Evolutionary conservation across 257 asterid genomes (phyloP), one percentile per base, ranked within the genome.

Genomic region (Buddleja alternifolia): DNA sequence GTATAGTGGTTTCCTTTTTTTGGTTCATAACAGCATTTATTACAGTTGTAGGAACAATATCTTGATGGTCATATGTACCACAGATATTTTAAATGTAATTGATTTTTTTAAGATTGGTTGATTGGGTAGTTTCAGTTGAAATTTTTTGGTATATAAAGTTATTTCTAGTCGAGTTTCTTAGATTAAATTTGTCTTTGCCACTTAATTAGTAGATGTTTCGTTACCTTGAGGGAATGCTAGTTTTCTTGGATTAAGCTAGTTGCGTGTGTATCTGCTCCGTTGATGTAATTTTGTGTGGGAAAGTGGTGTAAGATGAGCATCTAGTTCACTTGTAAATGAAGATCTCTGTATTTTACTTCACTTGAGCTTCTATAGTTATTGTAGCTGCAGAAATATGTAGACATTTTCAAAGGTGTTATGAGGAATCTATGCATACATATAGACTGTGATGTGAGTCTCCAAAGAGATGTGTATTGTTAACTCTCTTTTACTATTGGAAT

Each of bases 241-340:
- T 34, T 64, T 63, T 47, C 60, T 24, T 62, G 46, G 47, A 29
- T 29, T n/a, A 46, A 64, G 47, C 60, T 9, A 64, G 32, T 61
- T 61, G 21, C 8, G 47, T 16, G 14, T 16, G 6, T 23, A 32
- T n/a, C n/a, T 0, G 7, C 53, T 45, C 4, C 20, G 11, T 10
- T 25, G 29, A 4, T 5, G 41, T 25, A n/a, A 2, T 14, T 46
- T 46, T 46, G 21, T 46, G 34, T 29, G 34, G 34, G 34, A 29
- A 29, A 29, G 34, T 29, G 34, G 34, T 29, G 34, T 2, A 29
- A 29, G n/a, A n/a, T n/a, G n/a, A n/a, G 34, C 34, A 29, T 29
- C 3, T 29, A 2, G 3, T 46, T 46, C 14, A 15, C 21, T 15
- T 46, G 6, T 46, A 46, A 6, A n/a, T 46, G 53, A 46, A 46